phyloP scores from a whole-genome alignment of 495 filamentous ascomycete genomes.

The Penicillium paxilli region DNA sequence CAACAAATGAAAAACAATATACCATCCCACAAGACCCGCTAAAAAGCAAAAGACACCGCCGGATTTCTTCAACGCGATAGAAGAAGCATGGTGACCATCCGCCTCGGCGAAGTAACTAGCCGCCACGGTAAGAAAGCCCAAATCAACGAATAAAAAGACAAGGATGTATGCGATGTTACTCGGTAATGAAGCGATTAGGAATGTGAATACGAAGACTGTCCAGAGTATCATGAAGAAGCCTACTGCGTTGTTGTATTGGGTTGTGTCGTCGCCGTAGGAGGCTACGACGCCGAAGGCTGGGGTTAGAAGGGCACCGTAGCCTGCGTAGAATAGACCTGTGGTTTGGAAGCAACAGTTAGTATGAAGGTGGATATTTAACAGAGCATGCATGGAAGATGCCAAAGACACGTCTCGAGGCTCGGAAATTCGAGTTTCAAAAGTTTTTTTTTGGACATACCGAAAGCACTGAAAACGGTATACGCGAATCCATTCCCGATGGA shows the following conservation, averaged over 20 bases:
- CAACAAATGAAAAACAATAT: conserved; percentile 48
- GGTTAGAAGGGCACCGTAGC: conserved; percentile 38
- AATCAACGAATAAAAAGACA: conserved; percentile 47
- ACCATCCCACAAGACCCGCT: conserved; percentile 49
- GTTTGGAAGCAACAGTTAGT: too few species aligned
- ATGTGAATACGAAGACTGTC: conserved; percentile 49
- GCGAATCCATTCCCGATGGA: conserved; percentile 49
- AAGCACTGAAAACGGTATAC: conserved; percentile 52
- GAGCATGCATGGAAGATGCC: too few species aligned
- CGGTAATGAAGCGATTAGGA: conserved; percentile 45
- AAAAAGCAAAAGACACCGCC: conserved; percentile 49
- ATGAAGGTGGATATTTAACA: too few species aligned
- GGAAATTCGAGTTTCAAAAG: too few species aligned
- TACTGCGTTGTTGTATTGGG: conserved; percentile 46
- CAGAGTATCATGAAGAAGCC: conserved; percentile 49
- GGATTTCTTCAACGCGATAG: conserved; percentile 40
- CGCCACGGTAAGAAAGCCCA: conserved; percentile 46
- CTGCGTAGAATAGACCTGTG: conserved; percentile 46
- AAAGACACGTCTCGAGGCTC: too few species aligned
- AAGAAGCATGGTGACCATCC: conserved; percentile 35
- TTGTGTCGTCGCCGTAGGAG: conserved; percentile 35
- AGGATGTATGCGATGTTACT: conserved; percentile 49
- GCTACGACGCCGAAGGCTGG: conserved; percentile 41
- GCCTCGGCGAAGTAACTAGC: conserved; percentile 46
- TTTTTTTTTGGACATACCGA: too few species aligned